Percentiles rank a stretch among this genome's conserved stretches.
Evolutionary conservation across 106 monocot species (phyloP).

Genomic region (Triglochin maritima): DNA sequence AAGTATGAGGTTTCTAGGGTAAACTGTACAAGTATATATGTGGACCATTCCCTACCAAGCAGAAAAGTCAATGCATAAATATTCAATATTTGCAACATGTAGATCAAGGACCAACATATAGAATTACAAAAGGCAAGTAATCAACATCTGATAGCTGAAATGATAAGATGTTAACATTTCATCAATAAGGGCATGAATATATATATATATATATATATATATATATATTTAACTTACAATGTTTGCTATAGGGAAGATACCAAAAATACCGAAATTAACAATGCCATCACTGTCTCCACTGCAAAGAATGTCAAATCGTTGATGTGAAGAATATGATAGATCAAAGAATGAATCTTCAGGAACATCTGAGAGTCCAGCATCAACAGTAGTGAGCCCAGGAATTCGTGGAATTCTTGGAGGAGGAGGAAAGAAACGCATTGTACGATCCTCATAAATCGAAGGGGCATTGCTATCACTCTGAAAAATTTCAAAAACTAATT

Average conservation of each 20-base stretch:
- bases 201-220: background rate
- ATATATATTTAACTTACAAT: constrained; percentile 47
- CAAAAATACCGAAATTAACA: constrained; percentile 95
- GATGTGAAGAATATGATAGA: constrained; percentile 41
- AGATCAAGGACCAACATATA: too few relatives aligned
- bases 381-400: constrained; percentile 67
- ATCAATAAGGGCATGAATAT: background rate
- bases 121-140: too few relatives aligned
- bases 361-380: constrained; percentile 51
- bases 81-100: too few relatives aligned
- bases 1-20: too few relatives aligned
- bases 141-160: too few relatives aligned
- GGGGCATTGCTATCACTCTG: constrained; percentile 24
- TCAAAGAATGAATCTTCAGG: constrained; percentile 60
- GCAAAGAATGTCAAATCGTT: constrained; percentile 77
- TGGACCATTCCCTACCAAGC: too few relatives aligned
- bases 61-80: too few relatives aligned
- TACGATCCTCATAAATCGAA: constrained; percentile 71
- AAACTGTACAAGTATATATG: too few relatives aligned
- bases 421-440: constrained; percentile 80
- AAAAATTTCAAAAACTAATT: background rate
- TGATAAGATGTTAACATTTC: too few relatives aligned
- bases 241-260: constrained; percentile 88
- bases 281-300: constrained; percentile 83
- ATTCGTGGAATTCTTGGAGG: constrained; percentile 77